Base-by-base conservation (phyloP, 2,329 filamentous ascomycete species). In the Emericellopsis atlantica region DNA sequence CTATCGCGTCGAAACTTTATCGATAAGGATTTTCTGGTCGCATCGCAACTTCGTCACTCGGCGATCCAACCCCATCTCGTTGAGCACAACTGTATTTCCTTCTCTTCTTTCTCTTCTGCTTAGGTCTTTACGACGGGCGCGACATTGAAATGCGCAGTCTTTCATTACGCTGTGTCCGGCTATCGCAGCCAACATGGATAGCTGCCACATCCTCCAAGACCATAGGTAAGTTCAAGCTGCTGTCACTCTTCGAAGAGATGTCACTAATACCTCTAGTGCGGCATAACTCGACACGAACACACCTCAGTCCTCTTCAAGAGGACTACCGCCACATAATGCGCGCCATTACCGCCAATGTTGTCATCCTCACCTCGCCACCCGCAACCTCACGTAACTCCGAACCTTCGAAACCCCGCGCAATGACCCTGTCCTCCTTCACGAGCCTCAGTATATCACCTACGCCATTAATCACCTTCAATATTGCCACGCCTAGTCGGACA, bases 381-480 rank as follows among this genome's bases (percentile, higher is more conserved):
- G 46, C 52, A 26, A 18, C 54, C 44, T 41, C 26, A 3, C 26
- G 3, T 7, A 12, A 29, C 12, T 9, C 9, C 4, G 9, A 12
- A 12, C 4, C 6, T 6, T 29, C 26, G 26, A 29, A 50, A 33
- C 52, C 66, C 6, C 62, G 67, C 26, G 74, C 66, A 37, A 73
- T 78, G 66, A 77, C 74, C 26, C 72, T 76, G 61, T 77, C 74
- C 6, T 76, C 72, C 2, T 69, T 79, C 46, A 73, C 73, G 3
- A 75, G 72, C 0, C 56, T 79, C 22, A 65, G 69, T 14, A 60
- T 77, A 15, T 48, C 52, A n/a, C 72, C 73, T 0, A 61, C 56
- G 22, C 72, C 73, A 1, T 58, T 72, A 10, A 56, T 79, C 6
- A 69, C 66, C 1, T 77, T 79, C 61, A 78, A 78, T 56, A 63